A percentile compares a stretch with the other conserved stretches of the same genome.
Evolutionary conservation across 495 filamentous ascomycete species (phyloP).

Genomic region (Aspergillus haitiensis): DNA sequence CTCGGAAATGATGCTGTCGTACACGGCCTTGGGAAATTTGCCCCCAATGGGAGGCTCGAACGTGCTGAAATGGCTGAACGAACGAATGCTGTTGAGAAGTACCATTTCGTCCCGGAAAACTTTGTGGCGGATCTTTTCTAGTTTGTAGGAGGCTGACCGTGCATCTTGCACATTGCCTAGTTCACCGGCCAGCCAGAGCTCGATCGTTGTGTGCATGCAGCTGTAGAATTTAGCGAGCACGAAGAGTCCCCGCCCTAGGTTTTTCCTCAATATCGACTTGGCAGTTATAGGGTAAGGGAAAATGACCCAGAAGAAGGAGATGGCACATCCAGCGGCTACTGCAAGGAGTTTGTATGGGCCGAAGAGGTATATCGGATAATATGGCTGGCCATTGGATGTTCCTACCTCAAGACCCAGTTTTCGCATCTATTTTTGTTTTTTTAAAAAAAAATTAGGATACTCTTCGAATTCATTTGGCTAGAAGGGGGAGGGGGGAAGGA

Average conservation of each 20-base stretch:
- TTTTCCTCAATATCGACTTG: conserved; percentile 63
- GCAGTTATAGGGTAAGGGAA: conserved; percentile 73
- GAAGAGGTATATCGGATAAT: conserved; percentile 66
- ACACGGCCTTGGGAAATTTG: conserved; percentile 36
- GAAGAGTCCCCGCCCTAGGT: conserved; percentile 65
- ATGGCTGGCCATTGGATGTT: conserved; percentile 63
- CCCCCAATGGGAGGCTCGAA: conserved; percentile 41
- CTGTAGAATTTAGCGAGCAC: conserved; percentile 72
- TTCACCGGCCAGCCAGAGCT: conserved; percentile 54
- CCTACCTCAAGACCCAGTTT: conserved; percentile 60
- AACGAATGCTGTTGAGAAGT: conserved; percentile 33
- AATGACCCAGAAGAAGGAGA: conserved; percentile 78
- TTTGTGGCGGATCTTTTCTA: conserved; percentile 28
- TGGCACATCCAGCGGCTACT: conserved; percentile 64
- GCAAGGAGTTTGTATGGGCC: conserved; percentile 70
- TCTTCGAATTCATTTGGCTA: too few relatives aligned
- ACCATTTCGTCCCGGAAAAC: conserved; percentile 39
- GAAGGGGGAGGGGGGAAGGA: not conserved
- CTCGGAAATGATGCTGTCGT: conserved; percentile 37
- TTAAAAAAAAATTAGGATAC: too few relatives aligned
- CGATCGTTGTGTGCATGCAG: conserved; percentile 65
- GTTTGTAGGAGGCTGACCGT: conserved; percentile 22
- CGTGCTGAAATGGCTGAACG: conserved; percentile 36
- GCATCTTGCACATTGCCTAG: conserved; percentile 53
- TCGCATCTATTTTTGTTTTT: conserved; percentile 42